Base-by-base conservation (phyloP, 805 yeast species). In the Blastobotrys mokoenaii region DNA sequence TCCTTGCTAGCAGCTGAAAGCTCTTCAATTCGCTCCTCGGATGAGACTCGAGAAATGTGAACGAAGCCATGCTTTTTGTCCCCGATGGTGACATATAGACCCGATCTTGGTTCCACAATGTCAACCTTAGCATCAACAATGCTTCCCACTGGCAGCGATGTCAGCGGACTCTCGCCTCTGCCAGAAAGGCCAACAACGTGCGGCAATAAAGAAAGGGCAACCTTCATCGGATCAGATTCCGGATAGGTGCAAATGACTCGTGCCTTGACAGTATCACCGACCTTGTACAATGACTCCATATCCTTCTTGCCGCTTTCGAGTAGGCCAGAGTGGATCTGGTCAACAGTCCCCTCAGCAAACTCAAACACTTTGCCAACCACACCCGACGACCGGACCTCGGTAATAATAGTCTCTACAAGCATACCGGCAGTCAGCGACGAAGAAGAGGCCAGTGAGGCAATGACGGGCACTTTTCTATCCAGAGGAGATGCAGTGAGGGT, bases 381-480 rank as follows among this genome's bases (percentile, higher is more conserved):
- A 50, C 98, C 98, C 32, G 74, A 64, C 7, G 67, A 60, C 22
- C 72, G 63, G 16, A 79, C 73, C 7, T 77, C 79, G 16, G 82
- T 72, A 16, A 88, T 74, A 25, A 81, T 65, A 5, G 88, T 84
- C 47, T 84, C 87, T 8, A 89, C 86, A 9, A 80, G 58, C 51
- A 80, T 76, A 56, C 98, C 99, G 2, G 99, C 95, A 33, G 84
- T 73, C 22, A 89, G 73, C 3, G 95, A 78, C 56, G 88, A 94
- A 16, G 86, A 68, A 2, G 94, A 78, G 1, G 87, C 72, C 37
- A 83, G 79, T 4, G 82, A 67, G 3, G 76, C 59, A 6, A 76
- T 58, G 4, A 77, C 64, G 17, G 68, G 55, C 49, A 72, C 71
- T 48, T 74, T 78, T 46, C 76, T 72, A 44, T 66, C 63, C 18